phyloP scores from a whole-genome alignment of 179 eudicot genomes.

The Monotropa hypopitys region DNA sequence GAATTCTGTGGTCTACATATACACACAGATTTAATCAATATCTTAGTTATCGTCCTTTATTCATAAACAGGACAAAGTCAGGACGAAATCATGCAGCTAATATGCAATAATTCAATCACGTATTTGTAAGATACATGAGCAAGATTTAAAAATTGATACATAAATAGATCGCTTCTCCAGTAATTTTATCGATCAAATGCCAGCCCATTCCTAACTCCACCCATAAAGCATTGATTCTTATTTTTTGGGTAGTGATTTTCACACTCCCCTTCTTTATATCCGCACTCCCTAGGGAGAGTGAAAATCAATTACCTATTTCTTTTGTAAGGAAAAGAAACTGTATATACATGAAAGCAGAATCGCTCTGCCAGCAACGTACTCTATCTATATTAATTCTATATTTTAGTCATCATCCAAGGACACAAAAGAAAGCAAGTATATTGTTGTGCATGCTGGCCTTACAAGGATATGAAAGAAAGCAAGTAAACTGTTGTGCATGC shows the following conservation, averaged over 20 bases:
- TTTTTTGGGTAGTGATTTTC: background rate
- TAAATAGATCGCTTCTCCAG: background rate
- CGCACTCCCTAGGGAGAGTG: no score
- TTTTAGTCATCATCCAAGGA: background rate
- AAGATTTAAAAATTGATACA: background rate
- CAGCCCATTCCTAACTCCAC: background rate
- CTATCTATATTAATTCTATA: background rate
- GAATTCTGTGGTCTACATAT: background rate
- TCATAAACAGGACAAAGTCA: background rate
- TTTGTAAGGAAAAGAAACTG: background rate
- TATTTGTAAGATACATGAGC: background rate
- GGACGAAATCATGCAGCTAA: background rate
- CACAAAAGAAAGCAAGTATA: background rate
- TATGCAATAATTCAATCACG: background rate
- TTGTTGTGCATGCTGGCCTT: background rate
- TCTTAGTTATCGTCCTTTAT: background rate
- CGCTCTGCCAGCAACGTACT: background rate
- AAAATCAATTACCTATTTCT: no score
- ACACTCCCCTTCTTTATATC: no score
- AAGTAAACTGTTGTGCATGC: background rate
- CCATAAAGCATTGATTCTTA: background rate
- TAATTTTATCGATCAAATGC: background rate
- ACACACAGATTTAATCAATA: background rate
- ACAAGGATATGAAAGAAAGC: background rate
- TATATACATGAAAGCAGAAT: background rate